Evolutionary conservation across 805 yeast genomes (phyloP), one percentile per base, ranked within the genome.

Genomic region (Hyphopichia homilentoma): DNA sequence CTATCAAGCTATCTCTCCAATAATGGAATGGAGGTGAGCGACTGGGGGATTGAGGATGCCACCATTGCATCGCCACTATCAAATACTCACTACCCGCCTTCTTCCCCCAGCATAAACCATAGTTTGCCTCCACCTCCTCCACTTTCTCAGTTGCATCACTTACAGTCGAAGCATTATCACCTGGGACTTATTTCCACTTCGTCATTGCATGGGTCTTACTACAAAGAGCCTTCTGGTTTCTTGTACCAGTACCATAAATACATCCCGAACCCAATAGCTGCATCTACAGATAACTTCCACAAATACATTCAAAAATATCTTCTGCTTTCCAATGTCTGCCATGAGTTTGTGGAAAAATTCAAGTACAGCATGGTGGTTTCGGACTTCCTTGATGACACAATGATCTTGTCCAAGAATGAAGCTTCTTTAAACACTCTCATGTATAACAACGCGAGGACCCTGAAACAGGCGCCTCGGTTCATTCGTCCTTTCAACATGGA

Each of bases 391-490:
- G 70, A 67, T 35, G 67, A 63, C 33, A 43, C 68, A 3, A 57
- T 66, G 58, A 57, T 61, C 16, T 44, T 65, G n/a, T 64, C 70
- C 13, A 66, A 66, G 33, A 65, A 62, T 32, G 70, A 67, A 22
- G 67, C 59, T 40, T 47, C 57, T 6, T 44, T 61, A 23, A 36
- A 35, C 19, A 48, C 44, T 25, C 33, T 54, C 16, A 25, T 38
- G 3, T 32, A 29, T 20, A 26, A 34, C 14, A 16, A 29, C 6
- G 28, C 16, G 8, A 18, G 7, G 11, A n/a, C 27, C n/a, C 30
- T 23, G 7, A 25, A 31, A 25, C 20, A 15, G 27, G 15, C 27
- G 5, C 23, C 29, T 1, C 25, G 19, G 9, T 43, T 17, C 16
- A 15, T 32, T 8, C 38, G 33, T 22, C 14, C 22, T 7, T 35